Evolutionary conservation across 164 flowering plant species (phyloP), one percentile per base, ranked within the genome.

Genomic region (Cinnamomum chago): DNA sequence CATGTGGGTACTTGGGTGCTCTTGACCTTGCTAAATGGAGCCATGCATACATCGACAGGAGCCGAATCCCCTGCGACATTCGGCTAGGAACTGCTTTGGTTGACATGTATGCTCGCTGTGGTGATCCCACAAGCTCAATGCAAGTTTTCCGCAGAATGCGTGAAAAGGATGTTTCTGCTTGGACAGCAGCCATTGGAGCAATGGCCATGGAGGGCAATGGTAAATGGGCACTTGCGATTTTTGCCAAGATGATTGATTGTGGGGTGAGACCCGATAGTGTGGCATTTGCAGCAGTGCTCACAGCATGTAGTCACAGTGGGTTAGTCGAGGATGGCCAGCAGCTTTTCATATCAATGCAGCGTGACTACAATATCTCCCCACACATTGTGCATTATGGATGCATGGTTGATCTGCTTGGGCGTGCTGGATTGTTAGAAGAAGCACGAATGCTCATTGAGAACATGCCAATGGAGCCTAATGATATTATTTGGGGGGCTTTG

Each of bases 51-150:
- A 82, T 84, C 13, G 52, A 71, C 47, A 84, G 75, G 74, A 80
- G 79, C 66, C 60, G 40, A 23, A 85, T 89, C 55, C 25, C 70
- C 2, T 77, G 81, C 52, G 89, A 89, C 67, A 58, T 82, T 72
- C 78, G 58, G 71, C 87, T 89, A 18, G 75, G 64, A 24, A 89
- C 90, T 2, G 82, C 90, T 15, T 75, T 87, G 62, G 81, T 89
- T 66, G 92, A 89, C 71, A 89, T 89, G 92, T 89, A 82, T 80
- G 83, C 86, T 60, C 83, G 84, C 71, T 89, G 92, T 76, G 92
- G 90, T 3, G 87, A 81, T 75, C 78, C 85, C 58, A 33, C 68
- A 72, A 81, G 70, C 62, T 87, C 90, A 17, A 77, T 85, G 84
- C 74, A 68, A 67, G 74, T 86, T 23, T 87, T 89, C 68, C 11